These are phyloP conservation scores for Forsythia viridissima DNA, from an alignment of 257 asterid species.

Conservation along the genomic window DNA sequence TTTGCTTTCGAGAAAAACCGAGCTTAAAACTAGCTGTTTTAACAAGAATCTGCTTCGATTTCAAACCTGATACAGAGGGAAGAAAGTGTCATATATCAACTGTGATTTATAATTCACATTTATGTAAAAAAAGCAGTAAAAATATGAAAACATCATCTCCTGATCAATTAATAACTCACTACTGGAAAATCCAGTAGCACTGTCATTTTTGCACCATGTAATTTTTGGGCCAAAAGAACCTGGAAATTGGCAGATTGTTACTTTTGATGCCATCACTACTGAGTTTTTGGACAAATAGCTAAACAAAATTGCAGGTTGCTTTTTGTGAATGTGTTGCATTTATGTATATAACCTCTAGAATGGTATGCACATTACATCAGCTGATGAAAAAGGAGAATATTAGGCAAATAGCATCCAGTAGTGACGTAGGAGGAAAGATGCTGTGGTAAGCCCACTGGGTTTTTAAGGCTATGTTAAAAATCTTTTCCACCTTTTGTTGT, in stretches of 20 bases:
- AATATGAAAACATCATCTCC: not conserved
- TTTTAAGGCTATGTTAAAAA: too few species aligned
- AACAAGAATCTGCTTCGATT: not conserved
- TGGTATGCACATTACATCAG: not conserved
- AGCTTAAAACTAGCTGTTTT: not conserved
- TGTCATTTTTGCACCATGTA: not conserved
- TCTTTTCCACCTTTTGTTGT: too few species aligned
- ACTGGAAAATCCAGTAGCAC: not conserved
- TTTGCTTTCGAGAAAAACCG: not conserved
- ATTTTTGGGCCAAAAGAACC: not conserved
- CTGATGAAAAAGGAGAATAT: not conserved
- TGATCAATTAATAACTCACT: slow-evolving; percentile 12
- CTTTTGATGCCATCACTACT: slow-evolving; percentile 18
- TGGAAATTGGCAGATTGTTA: slow-evolving; percentile 14
- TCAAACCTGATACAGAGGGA: slow-evolving; percentile 7
- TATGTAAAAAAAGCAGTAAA: not conserved
- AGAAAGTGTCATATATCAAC: not conserved
- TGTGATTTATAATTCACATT: not conserved
- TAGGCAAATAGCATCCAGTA: slow-evolving; percentile 6
- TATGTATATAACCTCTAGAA: not conserved
- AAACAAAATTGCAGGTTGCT: not conserved
- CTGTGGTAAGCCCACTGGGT: too few species aligned
- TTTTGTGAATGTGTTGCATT: not conserved
- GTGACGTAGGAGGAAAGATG: slow-evolving; percentile 1
- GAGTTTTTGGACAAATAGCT: not conserved